phyloP scores from a whole-genome alignment of 225 moss, liverwort and hornwort species.

The Sphagnum tenellum region DNA sequence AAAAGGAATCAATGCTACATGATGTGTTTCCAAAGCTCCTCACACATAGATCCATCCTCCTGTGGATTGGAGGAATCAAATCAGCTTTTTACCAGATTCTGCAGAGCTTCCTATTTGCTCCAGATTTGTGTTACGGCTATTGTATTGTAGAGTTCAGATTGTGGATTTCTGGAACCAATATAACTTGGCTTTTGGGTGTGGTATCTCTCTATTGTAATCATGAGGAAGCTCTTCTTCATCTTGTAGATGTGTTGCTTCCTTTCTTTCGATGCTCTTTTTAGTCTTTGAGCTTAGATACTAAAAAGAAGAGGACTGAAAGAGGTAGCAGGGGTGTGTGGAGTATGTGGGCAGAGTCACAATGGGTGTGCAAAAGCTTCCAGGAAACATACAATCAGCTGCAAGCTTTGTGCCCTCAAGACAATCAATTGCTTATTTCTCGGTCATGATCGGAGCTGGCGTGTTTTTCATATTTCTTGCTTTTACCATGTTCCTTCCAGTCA shows the following conservation, averaged over 20 bases:
- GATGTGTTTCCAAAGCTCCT: too few relatives aligned
- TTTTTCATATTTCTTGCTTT: constrained; percentile 89
- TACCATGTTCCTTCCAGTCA: constrained; percentile 72
- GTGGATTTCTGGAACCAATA: background rate
- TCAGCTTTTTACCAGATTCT: too few relatives aligned
- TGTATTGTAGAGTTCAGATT: background rate
- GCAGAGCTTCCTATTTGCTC: too few relatives aligned
- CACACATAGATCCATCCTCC: too few relatives aligned
- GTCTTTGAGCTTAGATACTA: background rate
- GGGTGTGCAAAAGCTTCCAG: constrained; percentile 74
- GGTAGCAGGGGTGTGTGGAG: background rate
- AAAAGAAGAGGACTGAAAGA: background rate
- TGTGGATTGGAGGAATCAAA: too few relatives aligned
- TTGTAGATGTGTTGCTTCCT: too few relatives aligned
- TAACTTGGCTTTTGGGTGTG: background rate
- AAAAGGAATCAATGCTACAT: too few relatives aligned
- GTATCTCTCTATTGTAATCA: too few relatives aligned
- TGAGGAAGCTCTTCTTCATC: too few relatives aligned
- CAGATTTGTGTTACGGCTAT: too few relatives aligned
- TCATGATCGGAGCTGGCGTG: constrained; percentile 72
- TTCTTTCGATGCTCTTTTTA: background rate
- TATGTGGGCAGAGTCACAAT: constrained; percentile 65
- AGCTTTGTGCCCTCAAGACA: constrained; percentile 80
- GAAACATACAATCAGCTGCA: constrained; percentile 63
- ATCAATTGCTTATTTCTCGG: constrained; percentile 62